Percentiles rank a stretch among this genome's conserved stretches.
phyloP scores from a whole-genome alignment of 2,329 filamentous ascomycete species.

The Calonectria hawksworthii region DNA sequence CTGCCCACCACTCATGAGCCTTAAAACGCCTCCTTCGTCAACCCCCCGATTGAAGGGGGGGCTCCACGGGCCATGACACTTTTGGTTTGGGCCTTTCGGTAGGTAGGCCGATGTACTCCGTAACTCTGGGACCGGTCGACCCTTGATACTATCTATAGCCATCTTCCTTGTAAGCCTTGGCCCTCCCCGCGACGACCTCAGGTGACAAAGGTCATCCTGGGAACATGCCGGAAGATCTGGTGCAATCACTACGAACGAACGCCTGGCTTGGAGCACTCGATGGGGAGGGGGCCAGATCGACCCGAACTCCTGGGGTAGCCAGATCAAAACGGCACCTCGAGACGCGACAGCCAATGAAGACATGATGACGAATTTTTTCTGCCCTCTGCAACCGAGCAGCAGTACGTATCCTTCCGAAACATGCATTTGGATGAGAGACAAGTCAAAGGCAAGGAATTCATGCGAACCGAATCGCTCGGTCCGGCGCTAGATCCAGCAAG shows the following conservation, averaged over 20 bases:
- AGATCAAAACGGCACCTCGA: constrained; percentile 16
- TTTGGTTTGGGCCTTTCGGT: background rate
- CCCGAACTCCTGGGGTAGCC: constrained; percentile 31
- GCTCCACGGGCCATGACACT: constrained; percentile 17
- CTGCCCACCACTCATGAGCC: constrained; percentile 6
- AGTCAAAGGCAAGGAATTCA: constrained; percentile 7
- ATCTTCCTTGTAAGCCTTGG: constrained; percentile 11
- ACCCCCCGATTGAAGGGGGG: background rate
- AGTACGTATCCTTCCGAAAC: constrained; percentile 20
- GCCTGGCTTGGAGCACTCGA: constrained; percentile 18
- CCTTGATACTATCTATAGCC: constrained; percentile 19
- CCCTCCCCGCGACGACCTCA: constrained; percentile 14
- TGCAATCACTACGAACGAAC: constrained; percentile 27
- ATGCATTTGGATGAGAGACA: constrained; percentile 11
- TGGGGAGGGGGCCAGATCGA: constrained; percentile 17
- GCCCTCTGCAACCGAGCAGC: background rate
- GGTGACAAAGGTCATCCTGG: constrained; percentile 17
- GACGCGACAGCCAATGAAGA: constrained; percentile 20
- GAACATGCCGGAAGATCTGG: constrained; percentile 18
- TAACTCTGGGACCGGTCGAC: constrained; percentile 1
- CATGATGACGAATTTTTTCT: background rate
- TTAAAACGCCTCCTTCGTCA: background rate
- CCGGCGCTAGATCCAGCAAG: background rate
- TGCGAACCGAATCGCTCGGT: constrained; percentile 19
- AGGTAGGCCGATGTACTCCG: background rate